These are phyloP conservation scores for Akanthomyces dipterigenus DNA, from an alignment of 2,329 filamentous ascomycete species.

Conservation along the genomic window DNA sequence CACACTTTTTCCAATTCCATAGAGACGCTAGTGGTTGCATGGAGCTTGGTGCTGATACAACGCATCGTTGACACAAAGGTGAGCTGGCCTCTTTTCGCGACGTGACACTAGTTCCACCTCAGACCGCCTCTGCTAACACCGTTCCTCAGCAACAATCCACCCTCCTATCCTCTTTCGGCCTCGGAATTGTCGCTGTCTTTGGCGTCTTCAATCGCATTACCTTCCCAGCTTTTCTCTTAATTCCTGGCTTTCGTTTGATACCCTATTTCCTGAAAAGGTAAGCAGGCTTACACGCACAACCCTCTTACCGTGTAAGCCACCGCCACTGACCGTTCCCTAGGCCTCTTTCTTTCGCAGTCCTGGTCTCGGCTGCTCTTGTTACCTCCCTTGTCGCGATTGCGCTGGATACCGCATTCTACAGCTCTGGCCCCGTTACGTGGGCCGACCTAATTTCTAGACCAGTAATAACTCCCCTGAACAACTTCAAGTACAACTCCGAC, in stretches of 20 bases:
- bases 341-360: conserved; percentile 54
- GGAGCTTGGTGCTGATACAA: conserved; percentile 87
- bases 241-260: conserved; percentile 76
- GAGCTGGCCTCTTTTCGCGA: conserved; percentile 23
- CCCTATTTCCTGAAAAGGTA: conserved; percentile 80
- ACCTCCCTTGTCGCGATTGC: conserved; percentile 68
- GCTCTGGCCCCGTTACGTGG: conserved; percentile 55
- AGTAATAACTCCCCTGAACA: conserved; percentile 71
- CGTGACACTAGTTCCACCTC: background rate
- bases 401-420: conserved; percentile 82
- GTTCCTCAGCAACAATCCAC: conserved; percentile 61
- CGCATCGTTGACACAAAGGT: conserved; percentile 77
- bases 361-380: conserved; percentile 57
- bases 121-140: conserved; percentile 20
- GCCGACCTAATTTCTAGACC: conserved; percentile 56
- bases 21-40: conserved; percentile 86
- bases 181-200: conserved; percentile 76
- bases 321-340: conserved; percentile 26
- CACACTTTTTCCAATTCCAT: conserved; percentile 98
- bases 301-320: background rate
- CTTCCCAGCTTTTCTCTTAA: conserved; percentile 84
- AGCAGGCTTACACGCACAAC: conserved; percentile 23
- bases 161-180: conserved; percentile 65
- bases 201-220: conserved; percentile 96
- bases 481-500: conserved; percentile 67